Evolutionary conservation across 345 rosid species (phyloP).

Genomic region (Bruguiera parviflora): DNA sequence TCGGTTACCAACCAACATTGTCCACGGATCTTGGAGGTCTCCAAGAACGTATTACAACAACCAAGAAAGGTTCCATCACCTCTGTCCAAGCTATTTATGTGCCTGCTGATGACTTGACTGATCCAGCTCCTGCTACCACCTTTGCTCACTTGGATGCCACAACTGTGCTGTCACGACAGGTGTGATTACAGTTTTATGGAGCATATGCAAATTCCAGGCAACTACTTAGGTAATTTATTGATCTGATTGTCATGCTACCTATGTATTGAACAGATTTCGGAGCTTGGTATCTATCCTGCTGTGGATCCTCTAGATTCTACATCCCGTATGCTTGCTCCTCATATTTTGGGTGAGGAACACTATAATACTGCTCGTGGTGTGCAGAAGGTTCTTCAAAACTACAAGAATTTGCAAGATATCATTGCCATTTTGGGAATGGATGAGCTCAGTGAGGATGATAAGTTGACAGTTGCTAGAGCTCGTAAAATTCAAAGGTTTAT

Average conservation of each 20-base stretch:
- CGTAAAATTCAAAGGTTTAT: slow-evolving; percentile 94
- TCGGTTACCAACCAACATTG: slow-evolving; percentile 97
- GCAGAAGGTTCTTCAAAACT: slow-evolving; percentile 95
- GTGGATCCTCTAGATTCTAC: slow-evolving; percentile 98
- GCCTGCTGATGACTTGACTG: slow-evolving; percentile 99
- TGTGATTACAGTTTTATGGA: slow-evolving; percentile 13
- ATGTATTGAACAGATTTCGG: slow-evolving; percentile 58
- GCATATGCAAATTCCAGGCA: neutral
- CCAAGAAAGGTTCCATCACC: slow-evolving; percentile 97
- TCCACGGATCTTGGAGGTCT: slow-evolving; percentile 99
- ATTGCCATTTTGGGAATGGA: slow-evolving; percentile 99
- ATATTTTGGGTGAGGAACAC: slow-evolving; percentile 89
- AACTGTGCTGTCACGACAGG: slow-evolving; percentile 97
- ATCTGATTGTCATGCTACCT: neutral
- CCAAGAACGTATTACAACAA: slow-evolving; percentile 97
- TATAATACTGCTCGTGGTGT: slow-evolving; percentile 98
- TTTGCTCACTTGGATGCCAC: slow-evolving; percentile 99
- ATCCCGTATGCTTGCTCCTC: slow-evolving; percentile 98
- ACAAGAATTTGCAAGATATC: slow-evolving; percentile 98
- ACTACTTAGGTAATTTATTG: neutral
- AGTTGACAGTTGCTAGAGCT: slow-evolving; percentile 94
- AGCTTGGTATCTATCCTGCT: slow-evolving; percentile 98
- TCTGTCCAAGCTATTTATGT: slow-evolving; percentile 98
- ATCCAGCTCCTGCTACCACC: slow-evolving; percentile 99
- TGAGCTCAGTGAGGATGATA: slow-evolving; percentile 99